Evolutionary conservation across 1,139 yeast genomes (phyloP).

Genomic region (Yamadazyma mexicana): DNA sequence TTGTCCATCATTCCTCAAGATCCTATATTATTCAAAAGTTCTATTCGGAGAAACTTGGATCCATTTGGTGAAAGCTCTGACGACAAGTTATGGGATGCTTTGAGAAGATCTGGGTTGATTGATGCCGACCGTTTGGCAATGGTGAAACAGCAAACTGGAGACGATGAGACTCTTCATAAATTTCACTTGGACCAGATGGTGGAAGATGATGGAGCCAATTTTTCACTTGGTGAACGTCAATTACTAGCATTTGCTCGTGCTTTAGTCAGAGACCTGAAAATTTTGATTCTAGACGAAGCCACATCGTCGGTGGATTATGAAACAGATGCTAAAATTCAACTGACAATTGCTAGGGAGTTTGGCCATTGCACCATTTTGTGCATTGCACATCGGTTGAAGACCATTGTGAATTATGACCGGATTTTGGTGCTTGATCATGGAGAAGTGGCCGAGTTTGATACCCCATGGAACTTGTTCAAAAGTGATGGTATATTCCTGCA

Average conservation of each 20-base stretch:
- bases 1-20: slow-evolving; percentile 90
- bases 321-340: slow-evolving; percentile 51
- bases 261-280: slow-evolving; percentile 46
- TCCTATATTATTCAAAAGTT: slow-evolving; percentile 83
- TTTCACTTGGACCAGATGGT: slow-evolving; percentile 50
- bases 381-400: slow-evolving; percentile 55
- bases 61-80: slow-evolving; percentile 44
- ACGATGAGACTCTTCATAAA: slow-evolving; percentile 14
- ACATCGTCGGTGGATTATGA: slow-evolving; percentile 59
- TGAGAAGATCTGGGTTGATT: slow-evolving; percentile 28
- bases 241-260: slow-evolving; percentile 54
- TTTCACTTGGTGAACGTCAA: slow-evolving; percentile 55
- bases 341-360: slow-evolving; percentile 45
- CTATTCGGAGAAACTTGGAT: slow-evolving; percentile 76
- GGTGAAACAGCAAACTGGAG: slow-evolving; percentile 10
- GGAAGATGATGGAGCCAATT: slow-evolving; percentile 52
- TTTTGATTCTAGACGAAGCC: slow-evolving; percentile 54
- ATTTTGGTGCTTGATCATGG: slow-evolving; percentile 55
- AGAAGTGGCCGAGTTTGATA: slow-evolving; percentile 45
- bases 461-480: slow-evolving; percentile 43
- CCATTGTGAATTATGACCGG: slow-evolving; percentile 50
- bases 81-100: slow-evolving; percentile 30
- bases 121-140: neutral
- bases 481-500: slow-evolving; percentile 35
- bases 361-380: slow-evolving; percentile 49